Evolutionary conservation across 495 filamentous ascomycete genomes (phyloP).

Genomic region (Penicillium herquei): DNA sequence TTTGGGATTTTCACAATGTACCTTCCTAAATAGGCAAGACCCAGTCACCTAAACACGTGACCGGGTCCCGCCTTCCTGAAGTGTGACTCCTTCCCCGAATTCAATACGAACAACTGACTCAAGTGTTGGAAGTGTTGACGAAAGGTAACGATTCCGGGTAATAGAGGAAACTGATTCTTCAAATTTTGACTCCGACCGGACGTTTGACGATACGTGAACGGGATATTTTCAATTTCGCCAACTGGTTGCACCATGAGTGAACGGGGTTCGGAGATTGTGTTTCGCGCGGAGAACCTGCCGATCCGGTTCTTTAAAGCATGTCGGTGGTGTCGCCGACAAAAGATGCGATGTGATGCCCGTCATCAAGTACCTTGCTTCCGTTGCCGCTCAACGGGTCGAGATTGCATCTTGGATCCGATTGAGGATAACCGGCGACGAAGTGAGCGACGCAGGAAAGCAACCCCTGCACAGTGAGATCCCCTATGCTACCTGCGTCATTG

Average conservation of each 20-base stretch:
- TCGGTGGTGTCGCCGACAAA: constrained; percentile 41
- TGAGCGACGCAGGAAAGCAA: constrained; percentile 29
- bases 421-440: constrained; percentile 27
- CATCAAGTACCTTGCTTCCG: constrained; percentile 43
- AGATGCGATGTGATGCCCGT: constrained; percentile 45
- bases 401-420: constrained; percentile 43
- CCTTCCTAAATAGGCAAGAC: background rate
- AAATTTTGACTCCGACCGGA: background rate
- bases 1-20: background rate
- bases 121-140: too few species aligned
- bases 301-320: constrained; percentile 44
- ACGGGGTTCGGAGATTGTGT: constrained; percentile 34
- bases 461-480: constrained; percentile 21
- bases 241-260: constrained; percentile 23
- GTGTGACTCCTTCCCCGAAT: background rate
- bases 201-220: background rate
- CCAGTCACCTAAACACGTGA: constrained; percentile 8
- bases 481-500: background rate
- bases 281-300: constrained; percentile 35
- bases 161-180: background rate
- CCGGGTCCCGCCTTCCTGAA: constrained; percentile 8
- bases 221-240: too few species aligned
- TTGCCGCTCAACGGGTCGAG: constrained; percentile 36
- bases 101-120: background rate
- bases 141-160: background rate